A percentile compares a stretch with the other conserved stretches of the same genome.
Conservation (phyloP, 352 stramenopile genomes). For the Halophytophthora polymorphica region DNA sequence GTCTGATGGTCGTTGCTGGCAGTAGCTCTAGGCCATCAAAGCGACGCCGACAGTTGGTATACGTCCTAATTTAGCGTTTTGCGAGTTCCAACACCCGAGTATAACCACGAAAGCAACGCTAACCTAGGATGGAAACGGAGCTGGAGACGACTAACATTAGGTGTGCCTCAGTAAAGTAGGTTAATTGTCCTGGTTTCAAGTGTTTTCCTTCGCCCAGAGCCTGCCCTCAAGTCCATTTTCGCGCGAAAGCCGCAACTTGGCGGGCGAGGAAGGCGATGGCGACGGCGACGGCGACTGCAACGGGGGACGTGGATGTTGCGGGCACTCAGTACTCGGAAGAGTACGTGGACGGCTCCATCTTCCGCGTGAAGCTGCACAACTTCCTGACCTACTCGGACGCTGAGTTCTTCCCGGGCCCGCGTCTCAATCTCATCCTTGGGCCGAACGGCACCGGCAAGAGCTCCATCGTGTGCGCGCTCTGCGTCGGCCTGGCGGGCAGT, state of each 20-base stretch:
- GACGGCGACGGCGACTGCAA: conserved; percentile 9
- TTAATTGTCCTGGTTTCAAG: background rate
- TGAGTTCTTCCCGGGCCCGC: conserved; percentile 88
- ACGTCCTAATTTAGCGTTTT: background rate
- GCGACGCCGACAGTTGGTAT: background rate
- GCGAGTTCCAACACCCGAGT: too few relatives aligned
- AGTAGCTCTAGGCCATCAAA: background rate
- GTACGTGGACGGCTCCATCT: conserved; percentile 87
- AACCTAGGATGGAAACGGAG: too few relatives aligned
- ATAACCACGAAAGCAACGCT: too few relatives aligned
- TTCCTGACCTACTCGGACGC: conserved; percentile 93
- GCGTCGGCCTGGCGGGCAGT: conserved; percentile 93
- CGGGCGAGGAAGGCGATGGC: background rate
- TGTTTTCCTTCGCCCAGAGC: too few relatives aligned
- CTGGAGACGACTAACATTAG: too few relatives aligned
- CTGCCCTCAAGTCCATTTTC: conserved; percentile 30
- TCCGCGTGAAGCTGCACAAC: conserved; percentile 91
- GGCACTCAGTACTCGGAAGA: conserved; percentile 44
- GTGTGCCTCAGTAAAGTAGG: conserved; percentile 3
- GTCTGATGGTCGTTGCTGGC: too few relatives aligned
- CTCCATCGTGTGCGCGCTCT: conserved; percentile 97
- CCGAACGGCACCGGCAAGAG: conserved; percentile 96
- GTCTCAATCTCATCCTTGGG: conserved; percentile 97
- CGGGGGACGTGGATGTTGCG: conserved; percentile 21
- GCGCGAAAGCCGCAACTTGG: conserved; percentile 32